Evolutionary conservation across 2,329 filamentous ascomycete genomes (phyloP).

Genomic region (Aspergillus niger): DNA sequence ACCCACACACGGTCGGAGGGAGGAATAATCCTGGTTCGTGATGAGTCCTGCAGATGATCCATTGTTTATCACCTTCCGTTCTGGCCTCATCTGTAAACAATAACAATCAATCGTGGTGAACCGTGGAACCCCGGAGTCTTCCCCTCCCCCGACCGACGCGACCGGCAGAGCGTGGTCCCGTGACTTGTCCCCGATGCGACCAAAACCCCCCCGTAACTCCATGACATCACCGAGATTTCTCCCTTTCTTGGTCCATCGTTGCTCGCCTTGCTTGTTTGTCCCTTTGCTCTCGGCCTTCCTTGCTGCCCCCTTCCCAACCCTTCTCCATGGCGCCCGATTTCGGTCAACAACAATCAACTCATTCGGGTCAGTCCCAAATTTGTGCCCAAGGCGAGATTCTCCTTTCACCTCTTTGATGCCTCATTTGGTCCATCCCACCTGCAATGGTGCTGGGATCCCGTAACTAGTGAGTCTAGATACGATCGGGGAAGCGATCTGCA

Average conservation of each 20-base stretch:
- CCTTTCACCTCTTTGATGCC: not conserved
- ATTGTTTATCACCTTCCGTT: conserved; percentile 10
- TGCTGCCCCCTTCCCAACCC: not conserved
- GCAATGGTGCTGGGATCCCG: not conserved
- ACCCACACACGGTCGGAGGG: not conserved
- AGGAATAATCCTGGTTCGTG: not conserved
- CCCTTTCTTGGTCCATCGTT: not conserved
- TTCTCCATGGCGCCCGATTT: not conserved
- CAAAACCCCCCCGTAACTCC: not conserved
- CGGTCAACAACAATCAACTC: not conserved
- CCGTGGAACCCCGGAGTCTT: conserved; percentile 8
- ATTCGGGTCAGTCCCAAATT: not conserved
- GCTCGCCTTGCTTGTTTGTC: conserved; percentile 13
- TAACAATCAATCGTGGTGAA: conserved; percentile 3
- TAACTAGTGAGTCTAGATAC: conserved; percentile 7
- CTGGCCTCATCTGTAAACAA: conserved; percentile 16
- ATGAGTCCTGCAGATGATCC: not conserved
- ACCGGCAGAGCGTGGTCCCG: conserved; percentile 28
- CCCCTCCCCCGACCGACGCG: conserved; percentile 16
- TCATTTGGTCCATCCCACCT: not conserved
- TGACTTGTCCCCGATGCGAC: conserved; percentile 17
- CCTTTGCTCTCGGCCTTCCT: not conserved
- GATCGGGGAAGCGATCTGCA: conserved; percentile 18
- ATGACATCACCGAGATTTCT: conserved; percentile 21
- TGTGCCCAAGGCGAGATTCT: not conserved